Evolutionary conservation across 2,329 filamentous ascomycete species (phyloP).

Genomic region (Leptodontidium sp.): DNA sequence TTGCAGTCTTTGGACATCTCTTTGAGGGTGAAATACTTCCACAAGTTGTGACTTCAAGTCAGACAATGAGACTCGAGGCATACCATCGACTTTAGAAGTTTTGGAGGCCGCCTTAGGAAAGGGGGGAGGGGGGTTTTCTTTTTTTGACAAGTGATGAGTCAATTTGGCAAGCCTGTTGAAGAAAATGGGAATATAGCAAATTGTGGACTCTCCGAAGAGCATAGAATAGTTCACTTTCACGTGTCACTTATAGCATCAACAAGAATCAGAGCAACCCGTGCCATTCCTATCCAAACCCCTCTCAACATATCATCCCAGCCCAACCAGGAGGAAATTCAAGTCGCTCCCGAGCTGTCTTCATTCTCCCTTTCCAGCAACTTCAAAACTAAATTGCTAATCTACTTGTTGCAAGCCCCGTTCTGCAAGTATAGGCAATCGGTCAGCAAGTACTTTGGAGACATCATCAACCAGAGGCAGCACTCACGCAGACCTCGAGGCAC

Average conservation of each 20-base stretch:
- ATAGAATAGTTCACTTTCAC: neutral
- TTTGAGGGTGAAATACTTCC: neutral
- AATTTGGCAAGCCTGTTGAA: too few species aligned
- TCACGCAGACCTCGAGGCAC: neutral
- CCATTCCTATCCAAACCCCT: slow-evolving; percentile 9
- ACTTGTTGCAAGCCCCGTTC: neutral
- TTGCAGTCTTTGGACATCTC: neutral
- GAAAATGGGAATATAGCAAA: neutral
- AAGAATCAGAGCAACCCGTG: slow-evolving; percentile 2
- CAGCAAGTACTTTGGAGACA: neutral
- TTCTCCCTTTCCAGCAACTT: neutral
- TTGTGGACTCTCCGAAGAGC: neutral
- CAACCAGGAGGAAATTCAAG: neutral
- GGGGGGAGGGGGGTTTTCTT: too few species aligned
- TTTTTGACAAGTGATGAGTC: too few species aligned
- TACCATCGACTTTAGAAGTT: too few species aligned
- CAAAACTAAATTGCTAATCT: neutral
- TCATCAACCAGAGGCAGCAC: neutral
- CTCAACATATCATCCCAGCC: neutral
- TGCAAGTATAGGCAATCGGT: neutral
- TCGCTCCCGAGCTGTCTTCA: neutral
- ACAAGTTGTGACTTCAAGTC: neutral
- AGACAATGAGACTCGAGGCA: neutral
- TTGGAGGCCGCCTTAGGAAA: too few species aligned
- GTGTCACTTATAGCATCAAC: neutral